A percentile compares a stretch with the other conserved stretches of the same genome.
These are phyloP conservation scores for Penicillium lagena DNA, from an alignment of 495 filamentous ascomycete species.

Conservation along the genomic window DNA sequence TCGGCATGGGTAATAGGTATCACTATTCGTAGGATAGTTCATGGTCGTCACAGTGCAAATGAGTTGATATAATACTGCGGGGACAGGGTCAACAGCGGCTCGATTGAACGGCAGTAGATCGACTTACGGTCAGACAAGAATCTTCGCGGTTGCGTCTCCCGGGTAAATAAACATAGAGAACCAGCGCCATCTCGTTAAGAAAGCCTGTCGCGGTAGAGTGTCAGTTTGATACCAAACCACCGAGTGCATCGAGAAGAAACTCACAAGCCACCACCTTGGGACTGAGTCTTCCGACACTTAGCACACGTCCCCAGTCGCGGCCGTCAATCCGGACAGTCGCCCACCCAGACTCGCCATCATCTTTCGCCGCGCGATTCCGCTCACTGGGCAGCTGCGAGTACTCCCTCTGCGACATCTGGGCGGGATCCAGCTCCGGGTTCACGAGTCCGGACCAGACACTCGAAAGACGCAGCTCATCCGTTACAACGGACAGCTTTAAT, in stretches of 20 bases:
- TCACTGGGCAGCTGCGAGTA: slow-evolving; percentile 68
- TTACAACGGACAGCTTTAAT: slow-evolving; percentile 64
- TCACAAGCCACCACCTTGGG: slow-evolving; percentile 86
- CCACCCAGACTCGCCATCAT: slow-evolving; percentile 62
- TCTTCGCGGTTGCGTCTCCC: slow-evolving; percentile 64
- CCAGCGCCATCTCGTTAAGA: slow-evolving; percentile 71
- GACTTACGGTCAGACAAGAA: slow-evolving; percentile 70
- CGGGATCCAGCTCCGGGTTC: slow-evolving; percentile 78
- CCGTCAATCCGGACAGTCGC: slow-evolving; percentile 85
- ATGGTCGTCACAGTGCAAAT: slow-evolving; percentile 6
- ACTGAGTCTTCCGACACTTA: slow-evolving; percentile 82
- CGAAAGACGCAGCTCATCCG: slow-evolving; percentile 74
- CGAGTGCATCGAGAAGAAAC: slow-evolving; percentile 8
- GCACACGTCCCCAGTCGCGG: slow-evolving; percentile 80
- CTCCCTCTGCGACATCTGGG: slow-evolving; percentile 56
- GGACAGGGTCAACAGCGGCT: not conserved
- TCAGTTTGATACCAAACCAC: too few relatives aligned
- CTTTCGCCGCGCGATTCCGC: slow-evolving; percentile 48
- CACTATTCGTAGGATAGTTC: too few relatives aligned
- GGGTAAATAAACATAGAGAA: slow-evolving; percentile 88
- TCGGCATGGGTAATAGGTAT: too few relatives aligned
- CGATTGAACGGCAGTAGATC: not conserved
- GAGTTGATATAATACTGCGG: slow-evolving; percentile 58
- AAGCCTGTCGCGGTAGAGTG: slow-evolving; percentile 36
- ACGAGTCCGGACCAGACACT: slow-evolving; percentile 74